These are phyloP conservation scores for Macrophomina pseudophaseolina DNA, from an alignment of 2,329 filamentous ascomycete genomes.

Conservation along the genomic window DNA sequence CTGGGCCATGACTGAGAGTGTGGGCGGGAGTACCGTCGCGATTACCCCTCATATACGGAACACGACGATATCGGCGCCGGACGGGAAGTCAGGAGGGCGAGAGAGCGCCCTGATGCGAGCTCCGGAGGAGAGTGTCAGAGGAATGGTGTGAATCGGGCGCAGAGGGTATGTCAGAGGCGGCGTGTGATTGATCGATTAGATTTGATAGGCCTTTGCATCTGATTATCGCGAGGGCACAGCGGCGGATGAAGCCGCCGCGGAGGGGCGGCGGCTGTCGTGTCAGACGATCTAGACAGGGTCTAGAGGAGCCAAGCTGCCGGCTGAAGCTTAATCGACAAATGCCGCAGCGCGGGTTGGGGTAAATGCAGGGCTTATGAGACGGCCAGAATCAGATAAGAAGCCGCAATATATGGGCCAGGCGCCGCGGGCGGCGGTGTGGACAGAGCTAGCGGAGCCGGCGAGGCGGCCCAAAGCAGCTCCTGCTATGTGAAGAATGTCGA, in stretches of 20 bases:
- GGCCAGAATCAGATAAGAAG: constrained; percentile 11
- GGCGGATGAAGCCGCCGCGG: not conserved
- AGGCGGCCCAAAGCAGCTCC: not conserved
- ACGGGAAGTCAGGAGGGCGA: not conserved
- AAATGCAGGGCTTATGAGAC: constrained; percentile 5
- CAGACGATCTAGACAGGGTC: constrained; percentile 16
- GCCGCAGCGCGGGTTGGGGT: not conserved
- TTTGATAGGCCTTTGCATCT: not conserved
- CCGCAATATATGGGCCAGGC: not conserved
- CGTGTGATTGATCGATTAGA: constrained; percentile 24
- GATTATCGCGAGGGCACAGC: not conserved
- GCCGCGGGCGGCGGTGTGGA: constrained; percentile 1
- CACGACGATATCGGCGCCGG: not conserved
- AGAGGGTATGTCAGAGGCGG: not conserved
- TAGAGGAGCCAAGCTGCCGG: constrained; percentile 4
- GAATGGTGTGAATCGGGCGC: not conserved
- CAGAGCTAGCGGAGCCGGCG: not conserved
- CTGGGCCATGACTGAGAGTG: constrained; percentile 7
- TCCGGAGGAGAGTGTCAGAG: not conserved
- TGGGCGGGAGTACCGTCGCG: not conserved
- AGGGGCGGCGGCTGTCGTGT: not conserved
- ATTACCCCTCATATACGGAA: constrained; percentile 24
- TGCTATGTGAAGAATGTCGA: constrained; percentile 11
- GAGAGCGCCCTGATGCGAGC: not conserved
- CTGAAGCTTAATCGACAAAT: constrained; percentile 18